Percentiles rank a stretch among this genome's conserved stretches.
phyloP scores from a whole-genome alignment of 371 early-diverging fungal genomes.

The Phascolomyces articulosus region DNA sequence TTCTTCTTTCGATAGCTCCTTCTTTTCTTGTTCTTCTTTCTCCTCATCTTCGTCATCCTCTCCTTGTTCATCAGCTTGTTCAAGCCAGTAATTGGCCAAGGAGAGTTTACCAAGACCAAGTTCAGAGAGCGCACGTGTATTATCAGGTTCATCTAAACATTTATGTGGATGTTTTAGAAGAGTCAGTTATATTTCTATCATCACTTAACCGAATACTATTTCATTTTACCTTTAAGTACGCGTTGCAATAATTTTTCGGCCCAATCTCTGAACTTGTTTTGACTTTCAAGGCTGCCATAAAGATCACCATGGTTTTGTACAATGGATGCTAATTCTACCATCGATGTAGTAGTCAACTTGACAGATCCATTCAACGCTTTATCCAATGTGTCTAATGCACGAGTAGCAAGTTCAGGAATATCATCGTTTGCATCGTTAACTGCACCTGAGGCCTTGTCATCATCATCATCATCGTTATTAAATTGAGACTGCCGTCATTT shows the following conservation, averaged over 20 bases:
- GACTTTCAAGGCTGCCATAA: constrained; percentile 21
- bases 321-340: constrained; percentile 35
- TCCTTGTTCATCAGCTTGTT: constrained; percentile 28
- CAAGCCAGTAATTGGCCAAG: constrained; percentile 43
- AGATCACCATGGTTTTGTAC: constrained; percentile 38
- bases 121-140: constrained; percentile 34
- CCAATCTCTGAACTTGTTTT: constrained; percentile 36
- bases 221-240: constrained; percentile 27
- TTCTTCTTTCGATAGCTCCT: constrained; percentile 30
- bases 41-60: constrained; percentile 30
- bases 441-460: constrained; percentile 25
- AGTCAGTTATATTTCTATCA: no score
- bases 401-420: constrained; percentile 29
- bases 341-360: neutral
- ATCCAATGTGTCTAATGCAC: constrained; percentile 29
- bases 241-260: constrained; percentile 30
- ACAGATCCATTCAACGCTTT: constrained; percentile 2
- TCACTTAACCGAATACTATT: no score
- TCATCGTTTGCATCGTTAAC: constrained; percentile 19
- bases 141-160: constrained; percentile 31
- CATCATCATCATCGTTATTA: constrained; percentile 1
- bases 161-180: no score
- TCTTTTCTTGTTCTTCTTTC: constrained; percentile 25
- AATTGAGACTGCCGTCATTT: neutral
- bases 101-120: constrained; percentile 42